Percentiles rank a stretch among this genome's conserved stretches.
These are phyloP conservation scores for Apiospora arundinis DNA, from an alignment of 2,329 filamentous ascomycete species.

Conservation along the genomic window DNA sequence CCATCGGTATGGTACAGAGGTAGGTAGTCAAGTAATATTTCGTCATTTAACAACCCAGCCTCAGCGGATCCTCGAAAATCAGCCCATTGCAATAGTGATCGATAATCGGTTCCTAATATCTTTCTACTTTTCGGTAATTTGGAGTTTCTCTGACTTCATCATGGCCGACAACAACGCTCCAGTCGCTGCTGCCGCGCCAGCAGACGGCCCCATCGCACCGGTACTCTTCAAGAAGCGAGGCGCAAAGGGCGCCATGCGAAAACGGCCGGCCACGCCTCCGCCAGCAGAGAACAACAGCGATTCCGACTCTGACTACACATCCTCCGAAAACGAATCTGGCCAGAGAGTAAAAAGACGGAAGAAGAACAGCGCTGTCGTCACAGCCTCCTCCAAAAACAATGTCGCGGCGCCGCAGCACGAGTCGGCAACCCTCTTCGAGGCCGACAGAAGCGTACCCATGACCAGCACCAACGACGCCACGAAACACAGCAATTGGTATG, in stretches of 20 bases:
- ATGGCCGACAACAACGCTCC: conserved; percentile 30
- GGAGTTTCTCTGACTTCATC: not conserved
- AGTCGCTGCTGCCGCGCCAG: not conserved
- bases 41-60: not conserved
- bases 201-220: conserved; percentile 47
- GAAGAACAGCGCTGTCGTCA: conserved; percentile 70
- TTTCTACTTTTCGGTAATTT: not conserved
- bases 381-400: conserved; percentile 63
- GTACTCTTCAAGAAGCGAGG: conserved; percentile 86
- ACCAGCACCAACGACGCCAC: conserved; percentile 83
- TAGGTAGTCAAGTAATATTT: not conserved
- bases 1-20: not conserved
- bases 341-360: conserved; percentile 79
- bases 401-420: conserved; percentile 47
- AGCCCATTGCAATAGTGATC: not conserved
- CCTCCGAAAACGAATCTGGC: conserved; percentile 79
- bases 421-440: conserved; percentile 60
- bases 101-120: not conserved
- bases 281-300: conserved; percentile 66
- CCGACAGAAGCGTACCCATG: conserved; percentile 68
- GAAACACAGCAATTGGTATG: conserved; percentile 88
- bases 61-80: not conserved
- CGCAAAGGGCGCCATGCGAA: conserved; percentile 78
- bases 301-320: conserved; percentile 69
- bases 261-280: conserved; percentile 80